Base-by-base conservation (phyloP, 2,329 filamentous ascomycete genomes). In the Penicillium psychrosexuale region DNA sequence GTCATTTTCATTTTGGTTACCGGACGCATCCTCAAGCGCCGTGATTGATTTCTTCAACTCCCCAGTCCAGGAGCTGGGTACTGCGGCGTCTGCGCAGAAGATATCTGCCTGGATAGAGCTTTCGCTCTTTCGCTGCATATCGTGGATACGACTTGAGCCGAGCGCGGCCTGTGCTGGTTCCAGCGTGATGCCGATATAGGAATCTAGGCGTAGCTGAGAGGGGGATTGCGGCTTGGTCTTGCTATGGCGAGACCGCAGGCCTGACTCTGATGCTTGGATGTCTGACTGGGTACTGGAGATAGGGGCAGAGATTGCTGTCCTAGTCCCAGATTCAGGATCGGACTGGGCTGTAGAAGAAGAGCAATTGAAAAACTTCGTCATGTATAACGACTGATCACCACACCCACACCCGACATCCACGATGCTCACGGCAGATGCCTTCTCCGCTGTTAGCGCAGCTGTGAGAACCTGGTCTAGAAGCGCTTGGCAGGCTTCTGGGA, bases 351-450 rank as follows among this genome's bases (percentile, higher is more conserved):
- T 22, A 17, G 45, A 30, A 31, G 61, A 53, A 27, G 53, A 47
- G 4, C 61, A 38, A 17, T 60, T 47, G 4, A 69, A 57, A 24
- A 70, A 62, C 11, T 64, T 66, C 1, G 70, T 73, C 24, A 84
- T 61, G 52, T 79, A 76, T 19, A 80, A 64, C 0, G 77, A 81
- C 64, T 85, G 83, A 59, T 85, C 82, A 31, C 83, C 83, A 57
- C 83, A 85, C 9, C 83, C 82, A 57, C 84, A 81, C 2, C 83
- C 82, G 1, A 84, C 70, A 56, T 85, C 82, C 1, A 85, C 68
- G 9, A 70, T 39, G 19, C 58, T 43, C 6, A 61, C 19, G 3
- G 59, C 51, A 3, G 36, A 28, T 2, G 50, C 44, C 36, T 56
- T 37, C 33, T 58, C 50, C 40, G 57, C 38, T 28, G 75, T 53